phyloP scores from a whole-genome alignment of 148 eudicot genomes.

The Fagopyrum tataricum region DNA sequence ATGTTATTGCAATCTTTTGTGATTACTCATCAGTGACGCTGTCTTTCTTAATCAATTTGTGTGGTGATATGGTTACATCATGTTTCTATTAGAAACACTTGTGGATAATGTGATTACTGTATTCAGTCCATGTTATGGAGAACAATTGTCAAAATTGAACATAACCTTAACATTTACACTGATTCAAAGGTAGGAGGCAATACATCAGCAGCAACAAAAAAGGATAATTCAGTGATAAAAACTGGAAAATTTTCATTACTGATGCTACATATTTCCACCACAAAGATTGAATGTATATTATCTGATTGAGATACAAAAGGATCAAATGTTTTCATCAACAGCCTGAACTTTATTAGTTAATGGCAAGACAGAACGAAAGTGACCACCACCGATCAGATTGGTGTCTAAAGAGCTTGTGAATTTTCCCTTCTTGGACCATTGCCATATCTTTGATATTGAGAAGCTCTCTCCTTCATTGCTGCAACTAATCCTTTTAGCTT shows the following conservation, averaged over 20 bases:
- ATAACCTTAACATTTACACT: background rate
- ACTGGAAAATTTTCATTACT: background rate
- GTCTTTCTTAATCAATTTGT: no score
- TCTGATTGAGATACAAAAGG: background rate
- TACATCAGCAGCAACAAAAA: background rate
- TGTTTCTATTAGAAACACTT: background rate
- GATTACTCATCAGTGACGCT: background rate
- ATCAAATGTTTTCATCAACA: background rate
- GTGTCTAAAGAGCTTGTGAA: constrained; percentile 22
- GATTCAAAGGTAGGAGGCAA: background rate
- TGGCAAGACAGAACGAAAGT: constrained; percentile 27
- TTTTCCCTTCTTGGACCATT: constrained; percentile 50
- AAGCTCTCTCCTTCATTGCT: constrained; percentile 44
- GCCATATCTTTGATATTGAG: constrained; percentile 74
- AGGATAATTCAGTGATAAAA: background rate
- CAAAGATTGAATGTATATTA: background rate
- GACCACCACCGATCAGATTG: constrained; percentile 21
- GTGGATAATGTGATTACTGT: background rate
- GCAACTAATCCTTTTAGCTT: constrained; percentile 41
- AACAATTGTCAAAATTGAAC: background rate
- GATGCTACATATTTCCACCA: background rate
- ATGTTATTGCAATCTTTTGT: background rate
- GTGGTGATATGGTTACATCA: no score
- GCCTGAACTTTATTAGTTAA: constrained; percentile 27
- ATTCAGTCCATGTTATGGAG: background rate